phyloP scores from a whole-genome alignment of 441 rosid species.

The Raphanus hybrid region DNA sequence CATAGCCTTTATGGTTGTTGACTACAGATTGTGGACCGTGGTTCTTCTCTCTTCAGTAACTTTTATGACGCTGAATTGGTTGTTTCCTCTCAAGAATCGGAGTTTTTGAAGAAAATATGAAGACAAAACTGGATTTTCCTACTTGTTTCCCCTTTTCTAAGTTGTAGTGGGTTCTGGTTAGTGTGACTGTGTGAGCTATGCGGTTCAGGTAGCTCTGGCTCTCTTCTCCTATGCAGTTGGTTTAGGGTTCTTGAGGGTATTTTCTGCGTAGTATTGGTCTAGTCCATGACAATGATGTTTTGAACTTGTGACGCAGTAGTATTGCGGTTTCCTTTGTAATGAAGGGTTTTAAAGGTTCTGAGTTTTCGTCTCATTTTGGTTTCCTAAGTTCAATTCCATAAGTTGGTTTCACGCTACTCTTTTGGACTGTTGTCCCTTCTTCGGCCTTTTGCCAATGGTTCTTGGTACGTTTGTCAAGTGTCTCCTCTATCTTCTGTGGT shows the following conservation, averaged over 20 bases:
- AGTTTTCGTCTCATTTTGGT: background rate
- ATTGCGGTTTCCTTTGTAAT: background rate
- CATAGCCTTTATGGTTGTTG: background rate
- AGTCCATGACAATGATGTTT: background rate
- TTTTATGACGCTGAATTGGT: background rate
- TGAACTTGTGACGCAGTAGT: background rate
- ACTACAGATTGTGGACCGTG: background rate
- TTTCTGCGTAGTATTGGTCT: background rate
- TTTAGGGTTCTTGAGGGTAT: background rate
- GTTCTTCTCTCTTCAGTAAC: background rate
- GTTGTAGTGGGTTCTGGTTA: background rate
- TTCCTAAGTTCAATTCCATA: background rate
- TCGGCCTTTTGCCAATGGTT: background rate
- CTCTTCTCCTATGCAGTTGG: background rate
- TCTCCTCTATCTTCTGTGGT: conserved; percentile 1
- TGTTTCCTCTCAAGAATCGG: background rate
- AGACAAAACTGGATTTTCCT: background rate
- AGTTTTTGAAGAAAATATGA: background rate
- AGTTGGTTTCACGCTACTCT: background rate
- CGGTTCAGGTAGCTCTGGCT: background rate
- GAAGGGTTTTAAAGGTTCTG: background rate
- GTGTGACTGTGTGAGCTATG: background rate
- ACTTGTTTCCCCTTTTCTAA: background rate
- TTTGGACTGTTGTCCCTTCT: background rate
- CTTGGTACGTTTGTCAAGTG: background rate